phyloP scores from a whole-genome alignment of 2,329 filamentous ascomycete genomes.

The Curvularia lunata region DNA sequence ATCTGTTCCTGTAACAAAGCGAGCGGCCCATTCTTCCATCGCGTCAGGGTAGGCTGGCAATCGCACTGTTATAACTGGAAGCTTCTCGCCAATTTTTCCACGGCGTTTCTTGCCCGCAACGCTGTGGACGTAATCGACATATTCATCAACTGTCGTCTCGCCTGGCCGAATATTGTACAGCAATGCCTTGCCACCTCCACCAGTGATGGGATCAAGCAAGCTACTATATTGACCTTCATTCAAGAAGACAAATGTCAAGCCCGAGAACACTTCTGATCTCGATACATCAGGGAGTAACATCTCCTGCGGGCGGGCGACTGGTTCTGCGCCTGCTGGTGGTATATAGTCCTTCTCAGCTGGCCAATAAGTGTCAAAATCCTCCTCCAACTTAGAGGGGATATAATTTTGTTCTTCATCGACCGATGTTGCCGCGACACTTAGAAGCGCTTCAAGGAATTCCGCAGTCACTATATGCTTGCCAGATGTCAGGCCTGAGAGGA shows the following conservation, averaged over 20 bases:
- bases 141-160: conserved; percentile 73
- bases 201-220: conserved; percentile 74
- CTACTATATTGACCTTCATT: conserved; percentile 76
- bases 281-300: conserved; percentile 72
- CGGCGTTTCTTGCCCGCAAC: conserved; percentile 76
- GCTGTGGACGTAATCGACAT: conserved; percentile 77
- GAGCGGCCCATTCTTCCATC: conserved; percentile 69
- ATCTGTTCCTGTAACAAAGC: conserved; percentile 73
- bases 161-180: conserved; percentile 66
- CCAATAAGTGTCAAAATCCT: conserved; percentile 80
- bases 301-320: conserved; percentile 69
- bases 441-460: conserved; percentile 75
- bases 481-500: conserved; percentile 84
- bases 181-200: conserved; percentile 82
- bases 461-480: conserved; percentile 77
- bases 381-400: conserved; percentile 68
- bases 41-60: conserved; percentile 59
- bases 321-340: conserved; percentile 77
- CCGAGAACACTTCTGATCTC: conserved; percentile 77
- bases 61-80: conserved; percentile 79
- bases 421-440: conserved; percentile 61
- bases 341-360: conserved; percentile 75
- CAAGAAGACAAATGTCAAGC: conserved; percentile 89
- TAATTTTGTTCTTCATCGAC: conserved; percentile 53
- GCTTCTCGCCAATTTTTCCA: conserved; percentile 67